Base-by-base conservation (phyloP, 2,329 filamentous ascomycete genomes). In the Leptographium wingfieldii region DNA sequence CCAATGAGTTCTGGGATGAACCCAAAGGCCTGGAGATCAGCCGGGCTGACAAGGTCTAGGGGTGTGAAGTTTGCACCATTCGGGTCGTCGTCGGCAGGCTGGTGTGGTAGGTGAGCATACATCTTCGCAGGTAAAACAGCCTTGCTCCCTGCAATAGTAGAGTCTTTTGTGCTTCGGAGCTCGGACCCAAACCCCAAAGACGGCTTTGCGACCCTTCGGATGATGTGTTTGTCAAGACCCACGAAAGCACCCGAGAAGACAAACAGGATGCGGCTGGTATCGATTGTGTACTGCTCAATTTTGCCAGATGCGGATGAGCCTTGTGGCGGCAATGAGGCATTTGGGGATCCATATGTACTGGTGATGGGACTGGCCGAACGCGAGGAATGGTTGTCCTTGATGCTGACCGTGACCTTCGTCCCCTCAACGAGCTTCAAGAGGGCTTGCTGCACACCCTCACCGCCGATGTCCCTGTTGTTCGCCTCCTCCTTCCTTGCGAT, bases 181-280 rank as follows among this genome's bases (percentile, higher is more conserved):
- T 87, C 85, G 4, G 92, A 91, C 5, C 92, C 92, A 67, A 99
- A 99, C 0, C 94, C 94, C 66, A 99, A 92, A 3, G 89, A 88
- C 0, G 82, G 81, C 68, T 88, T 90, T 14, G 90, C 87, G 53
- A 97, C 86, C n/a, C 94, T 85, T 61, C 91, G 87, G 62, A 95
- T 78, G 56, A 99, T 83, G 40, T 87, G 81, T 70, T 95, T 96
- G 68, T 96, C 90, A 1, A 97, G 78, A 2, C 92, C 92, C 43
- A 95, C 88, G 69, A 99, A 99, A 22, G 94, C 94, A 22, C 94
- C 94, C 14, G 92, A 95, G 71, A 94, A 96, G 51, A 99, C 91
- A 73, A 99, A 99, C 33, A 99, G 81, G 62, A 99, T 97, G 67
- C 97, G 96, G 65, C 91, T 92, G 0, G 94, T 99, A 67, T 94